Evolutionary conservation across 1,139 yeast species (phyloP).

Genomic region (Lodderomyces jiufengensis): DNA sequence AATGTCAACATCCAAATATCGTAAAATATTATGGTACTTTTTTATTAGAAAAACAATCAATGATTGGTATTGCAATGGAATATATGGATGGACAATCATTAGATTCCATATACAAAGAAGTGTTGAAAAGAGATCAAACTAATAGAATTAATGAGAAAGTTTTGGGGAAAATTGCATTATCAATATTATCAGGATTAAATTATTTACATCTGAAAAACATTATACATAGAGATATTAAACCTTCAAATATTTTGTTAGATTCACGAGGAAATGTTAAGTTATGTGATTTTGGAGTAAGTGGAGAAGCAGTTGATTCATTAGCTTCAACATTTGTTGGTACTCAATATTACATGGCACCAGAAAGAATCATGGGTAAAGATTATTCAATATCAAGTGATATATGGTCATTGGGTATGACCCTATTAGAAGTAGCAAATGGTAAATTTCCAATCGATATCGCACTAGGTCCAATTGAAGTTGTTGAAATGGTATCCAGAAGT

Average conservation of each 20-base stretch:
- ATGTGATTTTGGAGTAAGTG: slow-evolving; percentile 98
- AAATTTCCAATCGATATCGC: slow-evolving; percentile 60
- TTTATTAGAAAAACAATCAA: slow-evolving; percentile 65
- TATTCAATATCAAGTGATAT: slow-evolving; percentile 93
- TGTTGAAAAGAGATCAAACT: slow-evolving; percentile 55
- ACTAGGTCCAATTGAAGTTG: slow-evolving; percentile 77
- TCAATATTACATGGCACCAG: slow-evolving; percentile 98
- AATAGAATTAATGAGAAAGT: slow-evolving; percentile 92
- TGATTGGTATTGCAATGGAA: slow-evolving; percentile 91
- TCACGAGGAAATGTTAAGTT: slow-evolving; percentile 76
- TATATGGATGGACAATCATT: slow-evolving; percentile 91
- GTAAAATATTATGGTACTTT: slow-evolving; percentile 93
- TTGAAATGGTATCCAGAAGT: slow-evolving; percentile 76
- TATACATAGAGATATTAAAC: slow-evolving; percentile 91
- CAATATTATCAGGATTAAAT: slow-evolving; percentile 77
- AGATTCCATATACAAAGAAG: slow-evolving; percentile 80
- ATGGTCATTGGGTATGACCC: slow-evolving; percentile 91
- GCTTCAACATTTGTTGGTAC: slow-evolving; percentile 98
- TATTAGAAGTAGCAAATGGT: slow-evolving; percentile 89
- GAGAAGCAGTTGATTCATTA: slow-evolving; percentile 89
- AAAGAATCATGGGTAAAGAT: slow-evolving; percentile 90
- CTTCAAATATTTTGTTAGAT: slow-evolving; percentile 82
- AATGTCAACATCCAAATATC: slow-evolving; percentile 78
- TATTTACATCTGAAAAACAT: slow-evolving; percentile 84
- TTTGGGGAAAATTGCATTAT: slow-evolving; percentile 82